Evolutionary conservation across 371 early-diverging fungal genomes (phyloP).

Genomic region (Zopfochytrium polystomum): DNA sequence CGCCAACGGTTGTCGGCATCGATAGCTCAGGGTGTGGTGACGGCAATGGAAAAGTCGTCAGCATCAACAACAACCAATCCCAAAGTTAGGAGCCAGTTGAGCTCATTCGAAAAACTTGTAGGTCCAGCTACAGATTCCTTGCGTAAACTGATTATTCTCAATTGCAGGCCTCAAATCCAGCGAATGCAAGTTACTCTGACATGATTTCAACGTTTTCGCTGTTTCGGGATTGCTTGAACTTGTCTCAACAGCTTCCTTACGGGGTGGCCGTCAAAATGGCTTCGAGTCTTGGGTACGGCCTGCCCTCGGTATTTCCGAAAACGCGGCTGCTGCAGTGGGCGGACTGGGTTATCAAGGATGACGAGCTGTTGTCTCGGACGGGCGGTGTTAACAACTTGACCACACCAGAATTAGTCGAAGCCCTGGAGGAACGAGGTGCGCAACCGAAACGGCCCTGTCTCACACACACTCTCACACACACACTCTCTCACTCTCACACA

Average conservation of each 20-base stretch:
- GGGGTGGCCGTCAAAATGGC: no score
- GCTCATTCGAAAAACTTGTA: no score
- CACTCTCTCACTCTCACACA: no score
- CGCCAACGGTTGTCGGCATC: no score
- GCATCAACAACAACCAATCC: no score
- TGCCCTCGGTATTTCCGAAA: constrained; percentile 11
- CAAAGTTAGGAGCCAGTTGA: no score
- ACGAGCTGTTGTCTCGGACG: constrained; percentile 13
- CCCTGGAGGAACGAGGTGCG: constrained; percentile 35
- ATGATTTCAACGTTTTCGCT: constrained; percentile 11
- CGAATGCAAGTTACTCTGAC: constrained; percentile 10
- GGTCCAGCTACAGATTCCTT: neutral
- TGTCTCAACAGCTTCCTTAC: no score
- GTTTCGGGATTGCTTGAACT: constrained; percentile 5
- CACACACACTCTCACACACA: no score
- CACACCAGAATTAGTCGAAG: constrained; percentile 27
- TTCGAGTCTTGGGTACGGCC: constrained; percentile 9
- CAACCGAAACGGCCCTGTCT: no score
- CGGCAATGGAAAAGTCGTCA: no score
- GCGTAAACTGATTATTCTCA: neutral
- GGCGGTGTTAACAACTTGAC: constrained; percentile 21
- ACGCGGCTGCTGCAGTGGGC: constrained; percentile 17
- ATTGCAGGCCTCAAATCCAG: constrained; percentile 10
- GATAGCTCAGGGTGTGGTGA: no score
- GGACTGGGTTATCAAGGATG: constrained; percentile 27